Conservation (phyloP, 371 early-diverging fungal species). For the Umbelopsis sp. region DNA sequence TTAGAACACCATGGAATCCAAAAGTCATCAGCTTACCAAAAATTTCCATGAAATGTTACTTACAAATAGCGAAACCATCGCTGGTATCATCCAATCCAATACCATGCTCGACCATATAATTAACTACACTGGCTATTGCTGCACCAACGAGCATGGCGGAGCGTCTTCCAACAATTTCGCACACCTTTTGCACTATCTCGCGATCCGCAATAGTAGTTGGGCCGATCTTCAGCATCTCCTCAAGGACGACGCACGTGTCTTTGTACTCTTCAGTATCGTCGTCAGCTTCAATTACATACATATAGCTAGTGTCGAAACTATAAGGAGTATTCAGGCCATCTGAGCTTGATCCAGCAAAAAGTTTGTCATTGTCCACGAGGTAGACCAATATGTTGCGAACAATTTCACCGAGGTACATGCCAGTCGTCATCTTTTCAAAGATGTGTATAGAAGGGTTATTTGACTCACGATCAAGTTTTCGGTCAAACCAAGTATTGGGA, state of each 20-base stretch:
- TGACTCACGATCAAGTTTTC: slow-evolving; percentile 73
- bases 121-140: slow-evolving; percentile 44
- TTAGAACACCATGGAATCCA: neutral
- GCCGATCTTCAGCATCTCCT: slow-evolving; percentile 46
- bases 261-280: slow-evolving; percentile 35
- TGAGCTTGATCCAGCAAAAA: slow-evolving; percentile 64
- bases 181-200: slow-evolving; percentile 46
- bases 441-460: slow-evolving; percentile 76
- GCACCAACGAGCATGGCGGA: slow-evolving; percentile 47
- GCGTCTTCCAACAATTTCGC: slow-evolving; percentile 46
- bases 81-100: slow-evolving; percentile 34
- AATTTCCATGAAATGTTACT: slow-evolving; percentile 7
- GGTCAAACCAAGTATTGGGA: slow-evolving; percentile 83
- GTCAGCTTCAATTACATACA: slow-evolving; percentile 63
- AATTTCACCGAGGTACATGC: slow-evolving; percentile 93
- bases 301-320: slow-evolving; percentile 81
- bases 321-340: slow-evolving; percentile 60
- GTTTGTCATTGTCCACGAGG: slow-evolving; percentile 66
- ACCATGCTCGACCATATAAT: slow-evolving; percentile 39
- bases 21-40: too few species aligned
- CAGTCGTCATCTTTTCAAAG: slow-evolving; percentile 93
- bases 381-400: slow-evolving; percentile 77
- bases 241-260: slow-evolving; percentile 47
- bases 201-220: slow-evolving; percentile 43
- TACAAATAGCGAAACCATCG: slow-evolving; percentile 44